These are phyloP conservation scores for Solanum rostratum DNA, from an alignment of 257 asterid species.

Conservation along the genomic window DNA sequence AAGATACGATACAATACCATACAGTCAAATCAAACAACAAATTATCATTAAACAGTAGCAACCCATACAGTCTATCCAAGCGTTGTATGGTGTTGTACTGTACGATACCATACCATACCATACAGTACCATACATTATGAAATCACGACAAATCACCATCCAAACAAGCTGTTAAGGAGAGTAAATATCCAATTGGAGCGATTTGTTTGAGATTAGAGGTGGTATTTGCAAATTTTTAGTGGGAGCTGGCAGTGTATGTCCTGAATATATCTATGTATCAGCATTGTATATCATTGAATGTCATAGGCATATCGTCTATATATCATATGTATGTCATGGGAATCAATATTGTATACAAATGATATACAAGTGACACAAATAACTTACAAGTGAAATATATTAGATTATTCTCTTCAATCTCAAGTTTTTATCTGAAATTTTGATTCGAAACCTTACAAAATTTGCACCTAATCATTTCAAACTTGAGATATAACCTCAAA, in stretches of 20 bases:
- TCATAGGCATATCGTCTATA: neutral
- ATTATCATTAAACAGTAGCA: too few relatives aligned
- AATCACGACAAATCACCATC: too few relatives aligned
- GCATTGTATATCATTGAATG: neutral
- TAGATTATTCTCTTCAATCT: neutral
- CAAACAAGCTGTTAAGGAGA: too few relatives aligned
- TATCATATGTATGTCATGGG: neutral
- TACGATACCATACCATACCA: too few relatives aligned
- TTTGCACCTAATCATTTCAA: neutral
- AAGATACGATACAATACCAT: too few relatives aligned
- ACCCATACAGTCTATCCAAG: too few relatives aligned
- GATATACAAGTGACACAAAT: neutral
- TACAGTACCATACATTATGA: too few relatives aligned
- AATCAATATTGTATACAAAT: neutral
- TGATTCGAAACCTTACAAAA: neutral
- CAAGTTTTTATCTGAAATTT: neutral
- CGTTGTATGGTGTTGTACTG: too few relatives aligned
- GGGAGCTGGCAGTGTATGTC: neutral
- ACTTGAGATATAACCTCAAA: neutral
- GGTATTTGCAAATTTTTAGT: too few relatives aligned
- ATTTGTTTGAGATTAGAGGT: neutral
- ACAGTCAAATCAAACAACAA: too few relatives aligned
- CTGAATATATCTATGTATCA: neutral
- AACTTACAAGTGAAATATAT: neutral
- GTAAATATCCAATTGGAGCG: neutral